A percentile compares a stretch with the other conserved stretches of the same genome.
Conservation (phyloP, 163 green algal species). For the Scenedesmus sp. region DNA sequence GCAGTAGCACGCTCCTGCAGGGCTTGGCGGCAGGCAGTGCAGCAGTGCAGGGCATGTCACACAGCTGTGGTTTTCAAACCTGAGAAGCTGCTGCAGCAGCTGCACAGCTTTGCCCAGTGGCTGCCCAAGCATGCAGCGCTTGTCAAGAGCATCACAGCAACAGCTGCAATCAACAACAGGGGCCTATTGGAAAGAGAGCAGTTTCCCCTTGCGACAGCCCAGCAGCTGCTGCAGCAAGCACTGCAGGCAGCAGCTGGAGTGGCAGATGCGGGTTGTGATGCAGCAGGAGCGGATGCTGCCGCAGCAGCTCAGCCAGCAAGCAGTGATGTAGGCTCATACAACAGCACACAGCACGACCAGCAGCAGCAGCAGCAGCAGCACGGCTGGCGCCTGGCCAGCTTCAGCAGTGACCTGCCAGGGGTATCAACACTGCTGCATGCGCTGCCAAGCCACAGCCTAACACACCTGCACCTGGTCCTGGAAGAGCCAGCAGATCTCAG, state of each 20-base stretch:
- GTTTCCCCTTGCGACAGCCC: not conserved
- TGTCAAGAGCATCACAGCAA: not conserved
- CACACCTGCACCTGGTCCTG: not conserved
- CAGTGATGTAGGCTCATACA: too few relatives aligned
- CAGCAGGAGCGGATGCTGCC: too few relatives aligned
- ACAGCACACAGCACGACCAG: not conserved
- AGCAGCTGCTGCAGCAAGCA: not conserved
- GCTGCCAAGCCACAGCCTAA: not conserved
- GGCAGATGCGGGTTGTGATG: too few relatives aligned
- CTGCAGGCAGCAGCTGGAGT: not conserved
- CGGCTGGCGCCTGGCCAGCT: not conserved
- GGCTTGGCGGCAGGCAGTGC: not conserved
- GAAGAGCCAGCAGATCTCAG: too few relatives aligned
- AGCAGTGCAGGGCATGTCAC: not conserved
- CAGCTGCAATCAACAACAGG: not conserved
- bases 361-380: not conserved
- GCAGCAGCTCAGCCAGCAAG: too few relatives aligned
- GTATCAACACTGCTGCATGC: not conserved
- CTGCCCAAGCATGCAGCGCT: not conserved
- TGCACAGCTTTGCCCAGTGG: not conserved
- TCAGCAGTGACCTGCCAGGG: not conserved
- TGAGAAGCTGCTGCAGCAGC: not conserved
- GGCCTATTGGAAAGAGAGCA: not conserved
- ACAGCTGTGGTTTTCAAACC: not conserved
- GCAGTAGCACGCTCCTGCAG: not conserved